Evolutionary conservation across 2,329 filamentous ascomycete species (phyloP), one percentile per base, ranked within the genome.

Genomic region (Exophiala aquamarina): DNA sequence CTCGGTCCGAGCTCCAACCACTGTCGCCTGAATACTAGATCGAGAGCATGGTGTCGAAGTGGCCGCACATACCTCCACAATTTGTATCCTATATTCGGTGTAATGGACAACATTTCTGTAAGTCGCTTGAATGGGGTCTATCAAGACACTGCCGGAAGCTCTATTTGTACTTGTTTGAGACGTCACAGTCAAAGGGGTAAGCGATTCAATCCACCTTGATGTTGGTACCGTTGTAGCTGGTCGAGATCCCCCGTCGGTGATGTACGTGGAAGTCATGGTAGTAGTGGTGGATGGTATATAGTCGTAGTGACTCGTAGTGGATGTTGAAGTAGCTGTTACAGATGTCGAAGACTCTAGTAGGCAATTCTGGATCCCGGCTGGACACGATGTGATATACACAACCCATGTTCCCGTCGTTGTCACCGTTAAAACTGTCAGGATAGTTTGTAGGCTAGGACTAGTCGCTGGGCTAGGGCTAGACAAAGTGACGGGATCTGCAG

Each of bases 81-180:
- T 35, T 29, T 55, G 50, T 7, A 55, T 14, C 20, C 41, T 36
- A 26, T 52, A 53, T 36, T 50, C 33, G 6, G 52, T 53, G 23
- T 45, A 47, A 1, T 31, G 41, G 6, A 59, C 43, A 7, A 54
- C 13, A 17, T 38, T 47, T n/a, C 47, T 51, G 14, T 48, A 45
- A 40, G 50, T 56, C 20, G 31, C 32, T 23, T 49, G 50, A 13
- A 37, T 37, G 8, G 50, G 29, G 20, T 54, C 47, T 7, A 46
- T 32, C 7, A 44, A 42, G 21, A 48, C 15, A 9, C 33, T 37
- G 23, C 38, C 41, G 14, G 51, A 37, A 21, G 37, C n/a, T n/a
- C n/a, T n/a, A n/a, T n/a, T n/a, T n/a, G n/a, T 37, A 9, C 35
- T 47, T 15, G 37, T 50, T 11, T n/a, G n/a, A n/a, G 23, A 26